Evolutionary conservation across 2,329 filamentous ascomycete species (phyloP).

Genomic region (Spiromastix sp.): DNA sequence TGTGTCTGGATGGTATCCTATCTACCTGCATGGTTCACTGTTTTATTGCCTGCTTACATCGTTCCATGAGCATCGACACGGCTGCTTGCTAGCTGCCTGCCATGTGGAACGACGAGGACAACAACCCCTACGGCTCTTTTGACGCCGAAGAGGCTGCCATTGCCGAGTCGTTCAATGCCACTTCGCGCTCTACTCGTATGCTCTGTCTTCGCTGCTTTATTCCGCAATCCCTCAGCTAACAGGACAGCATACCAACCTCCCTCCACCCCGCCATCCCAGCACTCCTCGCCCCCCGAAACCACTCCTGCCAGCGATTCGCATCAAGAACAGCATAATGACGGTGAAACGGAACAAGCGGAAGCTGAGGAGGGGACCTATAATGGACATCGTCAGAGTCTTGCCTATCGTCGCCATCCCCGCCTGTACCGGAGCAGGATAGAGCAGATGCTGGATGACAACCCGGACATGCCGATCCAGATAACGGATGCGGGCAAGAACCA

Average conservation of each 20-base stretch:
- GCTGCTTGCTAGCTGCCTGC: too few relatives aligned
- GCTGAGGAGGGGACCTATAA: slow-evolving; percentile 31
- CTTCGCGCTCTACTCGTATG: slow-evolving; percentile 41
- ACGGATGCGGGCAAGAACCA: slow-evolving; percentile 91
- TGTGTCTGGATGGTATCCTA: too few relatives aligned
- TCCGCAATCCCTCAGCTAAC: slow-evolving; percentile 2
- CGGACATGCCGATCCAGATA: slow-evolving; percentile 79
- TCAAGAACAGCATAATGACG: too few relatives aligned
- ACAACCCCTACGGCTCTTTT: slow-evolving; percentile 95
- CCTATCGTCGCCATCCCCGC: slow-evolving; percentile 56
- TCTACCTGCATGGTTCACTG: too few relatives aligned
- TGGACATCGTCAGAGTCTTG: slow-evolving; percentile 39
- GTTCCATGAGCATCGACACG: too few relatives aligned
- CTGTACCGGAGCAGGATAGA: slow-evolving; percentile 93
- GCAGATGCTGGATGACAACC: slow-evolving; percentile 94
- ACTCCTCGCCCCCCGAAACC: slow-evolving; percentile 61
- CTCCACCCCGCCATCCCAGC: slow-evolving; percentile 57
- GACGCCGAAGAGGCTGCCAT: slow-evolving; percentile 73
- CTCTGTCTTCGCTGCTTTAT: slow-evolving; percentile 12
- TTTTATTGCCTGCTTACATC: too few relatives aligned
- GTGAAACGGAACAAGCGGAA: slow-evolving; percentile 39
- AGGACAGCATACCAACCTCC: slow-evolving; percentile 51
- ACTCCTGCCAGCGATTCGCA: too few relatives aligned
- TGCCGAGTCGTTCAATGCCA: slow-evolving; percentile 56
- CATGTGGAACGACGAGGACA: slow-evolving; percentile 99